phyloP scores from a whole-genome alignment of 164 flowering plant genomes.

The Stephania cephalantha region DNA sequence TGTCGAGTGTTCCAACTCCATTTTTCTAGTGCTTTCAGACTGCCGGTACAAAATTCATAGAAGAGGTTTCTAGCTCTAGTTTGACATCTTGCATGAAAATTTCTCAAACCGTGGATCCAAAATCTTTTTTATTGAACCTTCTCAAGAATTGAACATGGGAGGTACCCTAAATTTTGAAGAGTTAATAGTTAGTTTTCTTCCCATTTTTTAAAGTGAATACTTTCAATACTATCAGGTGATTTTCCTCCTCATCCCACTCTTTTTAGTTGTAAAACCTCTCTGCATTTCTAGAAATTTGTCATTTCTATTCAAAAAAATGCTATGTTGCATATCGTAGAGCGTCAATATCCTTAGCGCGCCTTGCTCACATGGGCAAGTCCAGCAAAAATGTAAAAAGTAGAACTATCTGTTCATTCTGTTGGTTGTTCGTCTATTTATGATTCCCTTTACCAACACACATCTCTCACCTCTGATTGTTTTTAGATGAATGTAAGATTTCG shows the following conservation, averaged over 20 bases:
- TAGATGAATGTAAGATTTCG: not conserved
- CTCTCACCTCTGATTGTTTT: not conserved
- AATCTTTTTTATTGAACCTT: not conserved
- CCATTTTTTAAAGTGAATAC: no score
- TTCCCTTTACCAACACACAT: not conserved
- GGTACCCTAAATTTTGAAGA: not conserved
- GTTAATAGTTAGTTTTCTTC: not conserved
- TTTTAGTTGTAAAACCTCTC: not conserved
- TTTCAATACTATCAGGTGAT: no score
- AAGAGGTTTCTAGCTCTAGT: not conserved
- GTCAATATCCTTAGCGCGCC: not conserved
- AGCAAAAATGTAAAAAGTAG: not conserved
- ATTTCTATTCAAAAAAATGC: not conserved
- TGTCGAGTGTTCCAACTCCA: no score
- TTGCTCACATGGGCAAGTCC: not conserved
- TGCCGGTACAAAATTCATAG: not conserved
- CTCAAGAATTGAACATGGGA: not conserved
- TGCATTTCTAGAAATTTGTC: not conserved
- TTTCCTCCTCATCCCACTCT: no score
- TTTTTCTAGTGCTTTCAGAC: no score
- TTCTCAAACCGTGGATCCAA: not conserved
- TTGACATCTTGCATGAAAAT: not conserved
- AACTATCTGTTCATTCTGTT: not conserved
- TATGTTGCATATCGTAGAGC: not conserved
- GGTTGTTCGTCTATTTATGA: not conserved